These are phyloP conservation scores for Nectriaceae sp. DNA, from an alignment of 2,329 filamentous ascomycete species.

Conservation along the genomic window DNA sequence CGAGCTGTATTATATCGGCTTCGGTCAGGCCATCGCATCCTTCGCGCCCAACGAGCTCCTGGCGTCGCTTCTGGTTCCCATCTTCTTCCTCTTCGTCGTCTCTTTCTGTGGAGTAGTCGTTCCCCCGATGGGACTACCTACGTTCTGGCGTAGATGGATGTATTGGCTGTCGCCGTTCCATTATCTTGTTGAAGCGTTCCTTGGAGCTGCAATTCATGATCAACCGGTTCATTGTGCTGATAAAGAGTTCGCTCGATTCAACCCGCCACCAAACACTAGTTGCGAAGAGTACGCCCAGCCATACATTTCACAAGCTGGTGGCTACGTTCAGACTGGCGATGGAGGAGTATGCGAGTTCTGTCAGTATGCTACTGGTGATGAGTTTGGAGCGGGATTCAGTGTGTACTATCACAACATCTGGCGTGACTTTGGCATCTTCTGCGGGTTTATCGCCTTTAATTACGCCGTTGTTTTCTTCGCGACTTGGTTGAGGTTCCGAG, in stretches of 20 bases:
- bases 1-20: constrained; percentile 65
- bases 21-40: constrained; percentile 68
- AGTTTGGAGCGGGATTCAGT: constrained; percentile 61
- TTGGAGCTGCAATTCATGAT: constrained; percentile 56
- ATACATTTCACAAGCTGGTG: constrained; percentile 56
- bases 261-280: constrained; percentile 57
- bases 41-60: constrained; percentile 68
- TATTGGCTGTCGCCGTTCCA: constrained; percentile 70
- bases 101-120: constrained; percentile 73
- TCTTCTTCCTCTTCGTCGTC: constrained; percentile 71
- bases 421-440: constrained; percentile 67
- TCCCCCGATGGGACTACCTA: constrained; percentile 56
- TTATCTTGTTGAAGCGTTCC: constrained; percentile 64
- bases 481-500: constrained; percentile 42
- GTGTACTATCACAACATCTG: constrained; percentile 63
- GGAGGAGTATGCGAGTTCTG: constrained; percentile 66
- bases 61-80: constrained; percentile 65
- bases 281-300: constrained; percentile 61
- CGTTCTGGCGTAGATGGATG: constrained; percentile 67
- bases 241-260: constrained; percentile 62
- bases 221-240: constrained; percentile 56
- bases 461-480: constrained; percentile 44
- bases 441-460: constrained; percentile 66
- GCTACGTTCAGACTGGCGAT: constrained; percentile 59
- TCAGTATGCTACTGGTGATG: constrained; percentile 60